Conservation (phyloP, 2,329 filamentous ascomycete species). For the Penicillium sp. region DNA sequence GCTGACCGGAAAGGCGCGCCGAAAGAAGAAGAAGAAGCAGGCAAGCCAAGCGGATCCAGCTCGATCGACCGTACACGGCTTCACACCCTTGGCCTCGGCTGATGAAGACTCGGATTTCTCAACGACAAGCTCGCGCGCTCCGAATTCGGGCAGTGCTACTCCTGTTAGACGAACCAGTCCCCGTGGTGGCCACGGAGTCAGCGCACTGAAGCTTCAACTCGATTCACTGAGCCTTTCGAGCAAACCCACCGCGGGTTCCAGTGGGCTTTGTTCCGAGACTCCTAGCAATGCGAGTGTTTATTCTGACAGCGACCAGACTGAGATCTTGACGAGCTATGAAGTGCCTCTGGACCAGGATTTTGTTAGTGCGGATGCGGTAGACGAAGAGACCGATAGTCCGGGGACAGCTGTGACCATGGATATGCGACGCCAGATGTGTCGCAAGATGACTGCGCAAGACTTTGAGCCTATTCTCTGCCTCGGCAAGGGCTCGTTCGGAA, state of each 20-base stretch:
- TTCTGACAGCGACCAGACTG: constrained; percentile 65
- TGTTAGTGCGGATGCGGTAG: constrained; percentile 59
- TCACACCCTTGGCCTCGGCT: constrained; percentile 44
- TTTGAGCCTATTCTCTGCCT: constrained; percentile 90
- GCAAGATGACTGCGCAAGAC: constrained; percentile 89
- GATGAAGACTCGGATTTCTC: constrained; percentile 50
- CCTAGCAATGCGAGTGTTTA: constrained; percentile 61
- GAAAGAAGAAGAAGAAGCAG: constrained; percentile 44
- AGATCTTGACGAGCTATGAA: constrained; percentile 78
- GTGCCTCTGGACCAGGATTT: constrained; percentile 84
- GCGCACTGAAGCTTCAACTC: constrained; percentile 76
- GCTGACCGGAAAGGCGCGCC: constrained; percentile 29
- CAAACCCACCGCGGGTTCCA: constrained; percentile 57
- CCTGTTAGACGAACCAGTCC: constrained; percentile 43
- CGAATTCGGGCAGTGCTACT: constrained; percentile 17
- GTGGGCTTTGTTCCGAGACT: constrained; percentile 45
- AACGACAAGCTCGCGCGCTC: constrained; percentile 30
- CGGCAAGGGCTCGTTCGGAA: constrained; percentile 94
- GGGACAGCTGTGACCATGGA: constrained; percentile 46
- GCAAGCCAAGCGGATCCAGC: constrained; percentile 28
- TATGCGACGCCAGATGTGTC: constrained; percentile 53
- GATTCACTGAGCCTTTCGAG: constrained; percentile 72
- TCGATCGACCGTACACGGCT: constrained; percentile 45
- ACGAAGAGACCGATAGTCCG: constrained; percentile 31
- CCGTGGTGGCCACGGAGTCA: constrained; percentile 68